phyloP scores from a whole-genome alignment of 2,329 filamentous ascomycete species.

The Knoxdaviesia capensis region DNA sequence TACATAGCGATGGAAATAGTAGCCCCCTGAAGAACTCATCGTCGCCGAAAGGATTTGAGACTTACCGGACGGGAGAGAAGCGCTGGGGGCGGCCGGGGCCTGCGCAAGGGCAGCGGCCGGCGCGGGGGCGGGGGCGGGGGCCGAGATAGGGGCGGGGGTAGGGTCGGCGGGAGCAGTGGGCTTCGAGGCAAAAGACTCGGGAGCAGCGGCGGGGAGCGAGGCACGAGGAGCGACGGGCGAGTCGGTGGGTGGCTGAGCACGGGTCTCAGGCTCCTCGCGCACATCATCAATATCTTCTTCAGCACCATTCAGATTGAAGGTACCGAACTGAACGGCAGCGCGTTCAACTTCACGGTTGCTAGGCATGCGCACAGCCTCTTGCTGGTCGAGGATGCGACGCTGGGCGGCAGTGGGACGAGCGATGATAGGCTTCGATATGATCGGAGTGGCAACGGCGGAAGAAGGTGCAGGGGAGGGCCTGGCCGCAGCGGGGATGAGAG shows the following conservation, averaged over 20 bases:
- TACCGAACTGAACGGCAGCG: conserved; percentile 87
- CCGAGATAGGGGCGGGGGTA: conserved; percentile 12
- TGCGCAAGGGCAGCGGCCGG: conserved; percentile 10
- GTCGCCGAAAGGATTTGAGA: too few relatives aligned
- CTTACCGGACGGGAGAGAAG: conserved; percentile 1
- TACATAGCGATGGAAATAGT: too few relatives aligned
- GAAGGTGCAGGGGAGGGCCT: conserved; percentile 47
- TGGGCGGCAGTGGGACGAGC: conserved; percentile 62
- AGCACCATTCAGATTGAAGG: conserved; percentile 69
- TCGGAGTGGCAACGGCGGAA: conserved; percentile 34
- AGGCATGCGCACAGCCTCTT: conserved; percentile 96
- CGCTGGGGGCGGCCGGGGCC: conserved; percentile 5
- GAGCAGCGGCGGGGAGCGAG: conserved; percentile 51
- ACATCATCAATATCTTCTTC: conserved; percentile 87
- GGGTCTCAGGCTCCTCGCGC: conserved; percentile 85
- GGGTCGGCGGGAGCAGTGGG: conserved; percentile 24
- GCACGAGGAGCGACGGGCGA: conserved; percentile 77
- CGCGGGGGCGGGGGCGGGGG: conserved; percentile 6
- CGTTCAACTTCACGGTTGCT: conserved; percentile 89
- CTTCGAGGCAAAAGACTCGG: conserved; percentile 37
- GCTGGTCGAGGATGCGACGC: conserved; percentile 76
- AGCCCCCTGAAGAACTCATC: too few relatives aligned
- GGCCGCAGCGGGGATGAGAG: conserved; percentile 49
- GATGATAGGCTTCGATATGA: conserved; percentile 30
- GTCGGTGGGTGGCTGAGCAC: conserved; percentile 80